Percentiles rank a stretch among this genome's conserved stretches.
Evolutionary conservation across 2,329 filamentous ascomycete species (phyloP).

Genomic region (Exophiala sideris): DNA sequence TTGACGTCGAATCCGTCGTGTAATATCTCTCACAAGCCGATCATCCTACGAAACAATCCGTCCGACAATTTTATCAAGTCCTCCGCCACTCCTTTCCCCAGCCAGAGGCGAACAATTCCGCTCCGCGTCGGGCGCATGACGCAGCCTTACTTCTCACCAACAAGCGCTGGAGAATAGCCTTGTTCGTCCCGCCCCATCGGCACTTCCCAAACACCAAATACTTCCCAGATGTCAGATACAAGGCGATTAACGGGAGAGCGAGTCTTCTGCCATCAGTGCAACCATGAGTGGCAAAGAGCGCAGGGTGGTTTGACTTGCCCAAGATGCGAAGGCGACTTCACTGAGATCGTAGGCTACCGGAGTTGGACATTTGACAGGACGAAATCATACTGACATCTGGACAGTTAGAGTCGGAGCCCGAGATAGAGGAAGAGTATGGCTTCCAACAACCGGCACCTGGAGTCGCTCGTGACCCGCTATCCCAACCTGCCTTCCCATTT

Average conservation of each 20-base stretch:
- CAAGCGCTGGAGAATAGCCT: not conserved
- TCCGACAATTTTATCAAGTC: not conserved
- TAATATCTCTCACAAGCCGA: not conserved
- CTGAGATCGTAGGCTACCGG: constrained; percentile 70
- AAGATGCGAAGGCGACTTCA: constrained; percentile 71
- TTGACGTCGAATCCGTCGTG: not conserved
- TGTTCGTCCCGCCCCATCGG: not conserved
- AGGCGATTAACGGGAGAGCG: constrained; percentile 56
- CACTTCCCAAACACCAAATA: not conserved
- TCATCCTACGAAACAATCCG: not conserved
- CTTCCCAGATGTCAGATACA: constrained; percentile 34
- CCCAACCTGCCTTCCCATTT: constrained; percentile 31
- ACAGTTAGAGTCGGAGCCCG: constrained; percentile 16
- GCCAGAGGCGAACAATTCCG: not conserved
- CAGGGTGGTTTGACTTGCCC: constrained; percentile 70
- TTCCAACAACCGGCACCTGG: constrained; percentile 31
- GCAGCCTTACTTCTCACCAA: constrained; percentile 7
- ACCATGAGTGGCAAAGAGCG: constrained; percentile 74
- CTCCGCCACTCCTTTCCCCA: not conserved
- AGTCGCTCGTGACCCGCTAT: constrained; percentile 31
- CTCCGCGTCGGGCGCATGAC: constrained; percentile 10
- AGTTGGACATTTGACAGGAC: not conserved
- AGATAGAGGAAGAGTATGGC: constrained; percentile 32
- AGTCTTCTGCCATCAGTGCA: constrained; percentile 81
- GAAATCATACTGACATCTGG: constrained; percentile 3